Base-by-base conservation (phyloP, 371 early-diverging fungal genomes). In the Rhizopus sp. region DNA sequence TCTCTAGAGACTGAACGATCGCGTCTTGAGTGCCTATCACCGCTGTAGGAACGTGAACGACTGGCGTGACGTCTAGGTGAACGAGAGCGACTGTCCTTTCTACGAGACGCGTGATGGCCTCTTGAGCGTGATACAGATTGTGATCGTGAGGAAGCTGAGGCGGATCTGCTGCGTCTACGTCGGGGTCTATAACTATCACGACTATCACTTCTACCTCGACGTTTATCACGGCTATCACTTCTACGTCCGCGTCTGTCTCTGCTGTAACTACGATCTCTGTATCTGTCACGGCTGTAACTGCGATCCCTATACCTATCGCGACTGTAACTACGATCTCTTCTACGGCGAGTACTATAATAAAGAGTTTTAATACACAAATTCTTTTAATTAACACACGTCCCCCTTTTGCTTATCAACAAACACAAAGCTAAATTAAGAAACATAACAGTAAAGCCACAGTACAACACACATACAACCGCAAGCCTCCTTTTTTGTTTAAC, bases 161-260 rank as follows among this genome's bases (percentile, higher is more conserved):
- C 2, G 23, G 23, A 23, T 23, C 23, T 23, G 23, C 23, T 23
- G 23, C 23, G 23, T 42, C 62, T 45, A 41, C 29, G 45, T 40
- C 52, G 52, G 38, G 46, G 31, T 10, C 53, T 38, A 41, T 37
- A 41, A 42, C 50, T 40, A 13, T 47, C 37, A 12, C 52, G 55
- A 30, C 55, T 59, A 50, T 51, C 50, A 15, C 53, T 52, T 35
- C 55, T 50, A 17, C 41, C 45, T 41, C 50, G 8, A 32, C 39
- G 35, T 49, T 30, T 46, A 39, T 39, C 45, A 33, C 34, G 35
- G 40, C 54, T 53, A 4, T 32, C 33, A 53, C 55, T 15, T 58
- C 45, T 40, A 9, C 50, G 37, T 10, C 35, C 15, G 39, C 41
- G 32, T 7, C 35, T 32, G 39, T 48, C 17, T n/a, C 34, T 33